Evolutionary conservation across 306 rosid species (phyloP).

Genomic region (Arachis stenosperma): DNA sequence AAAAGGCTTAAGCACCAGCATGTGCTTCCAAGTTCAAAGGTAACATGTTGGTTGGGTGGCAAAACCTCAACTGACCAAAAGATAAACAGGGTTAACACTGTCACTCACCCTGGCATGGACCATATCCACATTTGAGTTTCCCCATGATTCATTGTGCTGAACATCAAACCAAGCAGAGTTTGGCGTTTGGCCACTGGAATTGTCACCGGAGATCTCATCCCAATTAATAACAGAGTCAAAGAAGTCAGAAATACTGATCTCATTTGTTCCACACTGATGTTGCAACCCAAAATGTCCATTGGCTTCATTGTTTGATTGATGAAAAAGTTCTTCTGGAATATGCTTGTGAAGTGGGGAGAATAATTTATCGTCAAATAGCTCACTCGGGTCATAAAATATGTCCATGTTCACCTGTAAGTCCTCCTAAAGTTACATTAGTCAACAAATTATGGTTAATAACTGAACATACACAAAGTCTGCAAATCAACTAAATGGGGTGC

Average conservation of each 20-base stretch:
- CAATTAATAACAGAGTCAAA: conserved; percentile 49
- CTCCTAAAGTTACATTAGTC: conserved; percentile 40
- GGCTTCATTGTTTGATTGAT: conserved; percentile 35
- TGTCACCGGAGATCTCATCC: conserved; percentile 42
- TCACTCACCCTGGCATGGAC: conserved; percentile 53
- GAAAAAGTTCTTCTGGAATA: conserved; percentile 49
- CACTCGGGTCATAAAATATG: conserved; percentile 37
- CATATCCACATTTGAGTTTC: conserved; percentile 44
- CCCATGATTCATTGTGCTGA: conserved; percentile 42
- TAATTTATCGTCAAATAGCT: conserved; percentile 49
- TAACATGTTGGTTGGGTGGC: conserved; percentile 17
- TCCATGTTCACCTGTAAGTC: conserved; percentile 38
- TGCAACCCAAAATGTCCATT: conserved; percentile 39
- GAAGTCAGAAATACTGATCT: conserved; percentile 48
- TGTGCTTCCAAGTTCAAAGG: conserved; percentile 12
- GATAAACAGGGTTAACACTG: conserved; percentile 21
- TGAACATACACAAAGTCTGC: conserved; percentile 20
- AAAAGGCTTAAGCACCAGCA: background rate
- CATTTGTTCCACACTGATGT: conserved; percentile 56
- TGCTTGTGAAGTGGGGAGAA: conserved; percentile 67
- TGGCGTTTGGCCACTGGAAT: conserved; percentile 35
- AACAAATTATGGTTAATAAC: conserved; percentile 36
- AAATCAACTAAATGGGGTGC: conserved; percentile 11
- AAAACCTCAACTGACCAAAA: conserved; percentile 31
- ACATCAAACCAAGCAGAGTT: conserved; percentile 16